Conservation (phyloP, 305 asterid genomes). For the Fraxinus platypoda region DNA sequence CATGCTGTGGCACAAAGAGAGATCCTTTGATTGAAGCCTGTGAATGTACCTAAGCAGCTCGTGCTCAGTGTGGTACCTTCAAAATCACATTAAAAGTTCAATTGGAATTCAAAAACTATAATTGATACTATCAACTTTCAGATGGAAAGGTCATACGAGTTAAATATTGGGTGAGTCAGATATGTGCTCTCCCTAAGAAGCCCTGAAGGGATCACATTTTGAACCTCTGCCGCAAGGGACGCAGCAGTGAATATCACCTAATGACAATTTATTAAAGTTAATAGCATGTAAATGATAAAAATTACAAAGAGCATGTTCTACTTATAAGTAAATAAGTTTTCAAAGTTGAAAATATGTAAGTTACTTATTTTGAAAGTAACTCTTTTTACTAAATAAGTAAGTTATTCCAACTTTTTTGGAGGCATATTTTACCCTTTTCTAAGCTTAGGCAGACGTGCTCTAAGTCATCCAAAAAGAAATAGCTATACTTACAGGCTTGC, state of each 20-base stretch:
- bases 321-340: neutral
- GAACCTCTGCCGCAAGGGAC: constrained; percentile 81
- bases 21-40: constrained; percentile 70
- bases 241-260: constrained; percentile 83
- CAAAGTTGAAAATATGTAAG: neutral
- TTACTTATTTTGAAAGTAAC: neutral
- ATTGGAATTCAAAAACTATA: neutral
- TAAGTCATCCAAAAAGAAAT: neutral
- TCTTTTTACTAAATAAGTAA: neutral
- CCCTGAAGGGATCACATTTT: constrained; percentile 66
- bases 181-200: constrained; percentile 78
- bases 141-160: constrained; percentile 58
- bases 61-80: constrained; percentile 91
- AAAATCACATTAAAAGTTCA: constrained; percentile 16
- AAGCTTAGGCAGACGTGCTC: neutral
- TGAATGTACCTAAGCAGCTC: constrained; percentile 76
- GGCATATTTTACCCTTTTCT: neutral
- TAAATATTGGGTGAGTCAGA: constrained; percentile 82
- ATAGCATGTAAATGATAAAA: neutral
- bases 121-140: neutral
- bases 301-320: neutral
- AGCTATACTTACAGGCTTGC: constrained; percentile 42
- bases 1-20: constrained; percentile 93
- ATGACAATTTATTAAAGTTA: constrained; percentile 4
- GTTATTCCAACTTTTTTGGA: neutral